Evolutionary conservation across 73 alveolate genomes (phyloP), one percentile per base, ranked within the genome.

Genomic region (Durusdinium trenchii): DNA sequence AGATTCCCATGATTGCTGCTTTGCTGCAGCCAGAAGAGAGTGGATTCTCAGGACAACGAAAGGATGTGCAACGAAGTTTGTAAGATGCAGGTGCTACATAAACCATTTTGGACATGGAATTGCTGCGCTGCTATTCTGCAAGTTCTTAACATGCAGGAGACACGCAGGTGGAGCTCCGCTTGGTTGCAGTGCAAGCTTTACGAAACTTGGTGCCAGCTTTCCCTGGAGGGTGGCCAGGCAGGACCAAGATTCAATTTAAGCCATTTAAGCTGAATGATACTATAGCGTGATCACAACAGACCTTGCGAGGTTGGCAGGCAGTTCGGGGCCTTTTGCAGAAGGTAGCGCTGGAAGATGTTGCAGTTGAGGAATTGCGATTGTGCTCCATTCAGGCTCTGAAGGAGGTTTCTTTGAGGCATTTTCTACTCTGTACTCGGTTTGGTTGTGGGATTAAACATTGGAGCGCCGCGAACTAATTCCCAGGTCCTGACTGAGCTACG

Each of bases 1-100:
- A 85, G 94, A 85, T 85, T 9, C 94, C 94, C 20, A 85, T 85
- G 94, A 85, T 85, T 60, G 94, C 94, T 23, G 78, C 94, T 36
- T 42, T 85, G 35, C 79, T 85, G 94, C 94, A 83, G 54, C 32
- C 94, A 26, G 57, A 32, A 20, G 20, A 54, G 40, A 62, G 64
- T 9, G 26, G 35, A 7, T 79, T 62, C 40, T 79, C 89, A 79
- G 89, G 89, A 79, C 85, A n/a, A 23, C 73, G n/a, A 1, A 32
- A 23, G 3, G n/a, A 60, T 23, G 30, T 60, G 73, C 18, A n/a
- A n/a, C n/a, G n/a, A 40, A 42, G 54, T 75, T 75, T 1, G 12
- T 32, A 36, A 75, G 85, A 75, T 16, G 73, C 3, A 60, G 30
- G 30, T 60, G 73, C 4, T 32, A 23, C 73, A n/a, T n/a, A n/a